Evolutionary conservation across 2,329 filamentous ascomycete species (phyloP), one percentile per base, ranked within the genome.

Genomic region (Xenosphaeropsis pyriputrescens): DNA sequence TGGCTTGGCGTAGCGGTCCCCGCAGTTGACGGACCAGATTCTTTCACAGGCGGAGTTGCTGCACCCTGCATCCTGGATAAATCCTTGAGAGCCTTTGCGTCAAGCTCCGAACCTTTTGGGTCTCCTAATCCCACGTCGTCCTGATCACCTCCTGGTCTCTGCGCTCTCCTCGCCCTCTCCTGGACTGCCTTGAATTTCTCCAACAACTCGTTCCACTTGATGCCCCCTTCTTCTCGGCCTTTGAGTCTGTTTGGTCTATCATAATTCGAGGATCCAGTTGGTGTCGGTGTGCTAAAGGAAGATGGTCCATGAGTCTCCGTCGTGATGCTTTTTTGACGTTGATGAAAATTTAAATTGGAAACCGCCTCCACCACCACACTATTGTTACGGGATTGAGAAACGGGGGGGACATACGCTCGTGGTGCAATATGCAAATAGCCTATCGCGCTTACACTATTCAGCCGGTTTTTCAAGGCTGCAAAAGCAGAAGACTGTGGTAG

Each of bases 401-500:
- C 7, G 29, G 32, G 13, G 18, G 38, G 39, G 41, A 76, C 78
- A 61, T 78, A 91, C 84, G 73, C 70, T 70, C 84, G 66, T 22
- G 75, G 82, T 44, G 79, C 78, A 47, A 83, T 80, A 55, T 96
- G 89, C 43, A 98, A 65, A 57, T 94, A 93, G 32, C 89, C 91
- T 55, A 98, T 96, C 37, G 91, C 88, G 63, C 85, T 93, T 47
- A 98, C 91, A 58, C 85, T 94, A 59, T 96, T 96, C 36, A 98
- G 70, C 32, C 91, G 78, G 55, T 98, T 98, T 57, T 95, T 96
- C 40, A 98, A 67, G 2, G 91, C 89, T 18, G 88, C 91, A 61
- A 98, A 98, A 7, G 91, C 93, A 18, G 86, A 93, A 13, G 89
- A 96, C 60, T 98, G 91, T 0, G 91, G 91, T n/a, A 98, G 71